These are phyloP conservation scores for Lactuca saligna DNA, from an alignment of 129 eudicot genomes.

Conservation along the genomic window DNA sequence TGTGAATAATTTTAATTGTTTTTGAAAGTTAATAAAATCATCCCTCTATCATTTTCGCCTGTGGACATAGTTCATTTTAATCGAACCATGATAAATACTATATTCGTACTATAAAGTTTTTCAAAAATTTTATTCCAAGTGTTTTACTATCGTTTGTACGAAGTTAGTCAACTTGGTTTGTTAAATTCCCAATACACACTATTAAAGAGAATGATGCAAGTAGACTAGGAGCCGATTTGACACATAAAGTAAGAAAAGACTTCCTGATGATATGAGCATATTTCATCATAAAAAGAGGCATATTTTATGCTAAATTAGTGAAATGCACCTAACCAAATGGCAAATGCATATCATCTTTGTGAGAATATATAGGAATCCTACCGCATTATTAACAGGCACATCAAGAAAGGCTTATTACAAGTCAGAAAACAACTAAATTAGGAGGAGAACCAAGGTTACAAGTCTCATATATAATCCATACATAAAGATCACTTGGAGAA, in stretches of 20 bases:
- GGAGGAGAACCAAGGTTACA: conserved; percentile 19
- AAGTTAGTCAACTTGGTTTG: too few relatives aligned
- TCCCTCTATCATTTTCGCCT: too few relatives aligned
- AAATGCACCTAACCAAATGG: conserved; percentile 4
- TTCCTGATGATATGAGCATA: conserved; percentile 14
- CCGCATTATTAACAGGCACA: background rate
- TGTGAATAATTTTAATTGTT: too few relatives aligned
- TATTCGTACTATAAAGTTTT: too few relatives aligned
- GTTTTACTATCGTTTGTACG: too few relatives aligned
- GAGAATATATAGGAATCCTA: conserved; percentile 15
- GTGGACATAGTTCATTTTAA: too few relatives aligned
- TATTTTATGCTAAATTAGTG: conserved; percentile 16
- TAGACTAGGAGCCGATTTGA: conserved; percentile 2
- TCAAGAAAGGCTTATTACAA: conserved; percentile 18
- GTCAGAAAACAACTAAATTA: conserved; percentile 21
- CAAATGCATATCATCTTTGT: conserved; percentile 15
- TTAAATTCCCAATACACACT: background rate
- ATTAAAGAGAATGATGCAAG: conserved; percentile 9
- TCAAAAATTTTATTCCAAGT: too few relatives aligned
- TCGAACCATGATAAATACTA: too few relatives aligned
- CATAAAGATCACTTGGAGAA: background rate
- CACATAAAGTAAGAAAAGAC: conserved; percentile 17
- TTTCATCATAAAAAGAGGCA: conserved; percentile 13
- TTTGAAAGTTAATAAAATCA: too few relatives aligned
- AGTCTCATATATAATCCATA: conserved; percentile 26